Percentiles rank a stretch among this genome's conserved stretches.
Evolutionary conservation across 495 filamentous ascomycete species (phyloP).

Genomic region (Aspergillus panamensis): DNA sequence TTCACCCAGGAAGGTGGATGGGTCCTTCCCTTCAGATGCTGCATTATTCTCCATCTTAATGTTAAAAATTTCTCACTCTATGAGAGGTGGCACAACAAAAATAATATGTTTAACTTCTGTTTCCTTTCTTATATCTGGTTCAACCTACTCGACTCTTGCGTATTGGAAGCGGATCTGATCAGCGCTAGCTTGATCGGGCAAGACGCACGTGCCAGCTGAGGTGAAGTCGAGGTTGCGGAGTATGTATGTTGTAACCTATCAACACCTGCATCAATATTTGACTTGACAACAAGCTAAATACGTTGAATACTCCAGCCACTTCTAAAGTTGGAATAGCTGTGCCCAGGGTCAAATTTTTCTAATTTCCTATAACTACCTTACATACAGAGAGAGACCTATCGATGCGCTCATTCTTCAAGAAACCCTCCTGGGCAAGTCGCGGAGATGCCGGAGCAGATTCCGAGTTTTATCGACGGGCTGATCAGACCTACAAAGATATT

Average conservation of each 20-base stretch:
- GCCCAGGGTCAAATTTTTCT: too few species aligned
- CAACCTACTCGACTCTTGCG: too few species aligned
- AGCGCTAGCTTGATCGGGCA: neutral
- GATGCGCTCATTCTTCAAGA: constrained; percentile 68
- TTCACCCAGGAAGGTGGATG: constrained; percentile 83
- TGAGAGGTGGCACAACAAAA: too few species aligned
- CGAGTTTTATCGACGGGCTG: constrained; percentile 65
- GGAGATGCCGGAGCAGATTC: constrained; percentile 42
- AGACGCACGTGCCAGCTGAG: neutral
- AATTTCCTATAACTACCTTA: neutral
- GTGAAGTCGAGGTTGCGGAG: neutral
- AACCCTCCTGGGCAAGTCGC: constrained; percentile 54
- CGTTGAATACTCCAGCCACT: too few species aligned
- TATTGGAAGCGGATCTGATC: too few species aligned
- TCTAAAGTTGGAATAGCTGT: too few species aligned
- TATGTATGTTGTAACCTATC: too few species aligned
- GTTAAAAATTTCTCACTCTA: neutral
- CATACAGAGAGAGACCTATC: neutral
- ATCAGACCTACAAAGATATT: constrained; percentile 58
- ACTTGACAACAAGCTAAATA: too few species aligned
- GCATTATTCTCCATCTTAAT: constrained; percentile 69
- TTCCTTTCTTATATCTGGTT: too few species aligned
- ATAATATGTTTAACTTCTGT: too few species aligned
- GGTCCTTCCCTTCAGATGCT: constrained; percentile 72
- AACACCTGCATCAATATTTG: too few species aligned